These are phyloP conservation scores for Yueomyces sp. DNA, from an alignment of 1,139 yeast genomes.

Conservation along the genomic window DNA sequence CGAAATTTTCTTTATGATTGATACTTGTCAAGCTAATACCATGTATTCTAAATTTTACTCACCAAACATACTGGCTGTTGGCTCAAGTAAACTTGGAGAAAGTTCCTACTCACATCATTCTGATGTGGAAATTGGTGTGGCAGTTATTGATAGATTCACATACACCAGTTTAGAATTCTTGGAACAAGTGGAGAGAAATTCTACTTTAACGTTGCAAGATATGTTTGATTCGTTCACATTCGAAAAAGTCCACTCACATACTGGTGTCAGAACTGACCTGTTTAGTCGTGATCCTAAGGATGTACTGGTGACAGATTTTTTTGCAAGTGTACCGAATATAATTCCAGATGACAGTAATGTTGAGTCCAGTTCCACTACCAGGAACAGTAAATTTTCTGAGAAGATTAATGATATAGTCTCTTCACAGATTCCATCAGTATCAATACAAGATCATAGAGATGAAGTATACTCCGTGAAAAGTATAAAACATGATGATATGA, in stretches of 20 bases:
- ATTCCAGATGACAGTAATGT: conserved; percentile 36
- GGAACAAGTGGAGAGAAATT: conserved; percentile 66
- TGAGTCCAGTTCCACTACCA: background rate
- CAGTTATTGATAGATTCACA: conserved; percentile 93
- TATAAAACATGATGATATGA: no score
- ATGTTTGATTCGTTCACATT: conserved; percentile 74
- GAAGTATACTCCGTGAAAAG: no score
- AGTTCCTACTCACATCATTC: conserved; percentile 93
- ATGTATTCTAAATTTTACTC: conserved; percentile 90
- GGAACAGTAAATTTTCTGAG: background rate
- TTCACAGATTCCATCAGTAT: background rate
- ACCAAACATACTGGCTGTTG: conserved; percentile 87
- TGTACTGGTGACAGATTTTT: conserved; percentile 81
- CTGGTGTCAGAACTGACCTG: conserved; percentile 79
- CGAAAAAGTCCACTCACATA: conserved; percentile 79
- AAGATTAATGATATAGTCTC: background rate
- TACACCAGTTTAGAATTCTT: conserved; percentile 82
- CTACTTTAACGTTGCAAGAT: conserved; percentile 66
- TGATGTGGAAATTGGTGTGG: conserved; percentile 92
- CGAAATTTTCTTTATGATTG: conserved; percentile 94
- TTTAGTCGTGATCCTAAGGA: conserved; percentile 55
- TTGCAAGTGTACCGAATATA: conserved; percentile 84
- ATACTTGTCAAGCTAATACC: conserved; percentile 96
- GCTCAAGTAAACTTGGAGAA: conserved; percentile 82
- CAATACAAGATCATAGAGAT: no score